Evolutionary conservation across 2,329 filamentous ascomycete genomes (phyloP), one percentile per base, ranked within the genome.

Genomic region (Penicillium frequentans): DNA sequence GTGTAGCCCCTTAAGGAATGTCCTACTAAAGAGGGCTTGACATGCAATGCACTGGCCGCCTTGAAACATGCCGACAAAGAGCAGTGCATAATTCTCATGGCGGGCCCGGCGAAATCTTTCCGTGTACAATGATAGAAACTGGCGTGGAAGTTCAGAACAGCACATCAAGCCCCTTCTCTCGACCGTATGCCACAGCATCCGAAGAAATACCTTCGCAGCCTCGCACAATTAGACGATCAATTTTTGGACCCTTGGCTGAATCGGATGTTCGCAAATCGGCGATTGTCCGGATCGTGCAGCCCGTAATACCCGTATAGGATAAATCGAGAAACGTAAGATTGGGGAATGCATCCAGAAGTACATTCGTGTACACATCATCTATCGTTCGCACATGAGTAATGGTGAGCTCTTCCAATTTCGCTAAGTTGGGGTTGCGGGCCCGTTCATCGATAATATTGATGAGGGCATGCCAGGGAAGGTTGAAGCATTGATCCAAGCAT

Each of bases 171-270:
- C 70, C 71, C 39, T 55, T 62, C 11, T 62, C 58, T 6, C 71
- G 65, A 16, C 71, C 73, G 54, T 73, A 75, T 7, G 64, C 64
- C 21, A 74, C 55, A 7, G 73, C 73, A 63, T 75, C 73, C 4
- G 62, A 63, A 9, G 72, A 74, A 0, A 75, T 61, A 19, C 58
- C 44, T 29, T 71, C 68, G 31, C 73, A 75, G 9, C 64, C 66
- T 21, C 55, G 66, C 5, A 70, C 52, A 51, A 64, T 58, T 21
- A 75, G 26, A 1, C 56, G 54, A n/a, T 72, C 62, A n/a, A 74
- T 50, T n/a, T 58, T 61, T 31, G 57, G 53, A 6, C 26, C 46
- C 7, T 29, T 52, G 14, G n/a, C 29, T 6, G 52, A 49, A 3
- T 61, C 61, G 0, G 61, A 56, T 0, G 24, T 26, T 10, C 57